Base-by-base conservation (phyloP, 768 basidiomycete genomes). In the Tylopilus sp. region DNA sequence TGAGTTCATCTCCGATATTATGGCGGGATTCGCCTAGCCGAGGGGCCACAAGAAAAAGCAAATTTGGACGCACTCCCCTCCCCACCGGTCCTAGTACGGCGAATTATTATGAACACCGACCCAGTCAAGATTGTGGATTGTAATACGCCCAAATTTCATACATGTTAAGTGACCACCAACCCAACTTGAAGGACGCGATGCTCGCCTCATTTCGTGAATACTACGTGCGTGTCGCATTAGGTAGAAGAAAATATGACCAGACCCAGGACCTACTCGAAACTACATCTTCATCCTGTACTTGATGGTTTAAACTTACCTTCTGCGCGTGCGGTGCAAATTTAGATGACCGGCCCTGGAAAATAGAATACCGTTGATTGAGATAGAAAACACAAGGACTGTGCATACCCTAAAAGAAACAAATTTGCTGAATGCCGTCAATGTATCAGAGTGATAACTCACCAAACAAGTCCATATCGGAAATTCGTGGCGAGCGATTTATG, bases 281-380 rank as follows among this genome's bases (percentile, higher is more conserved):
- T 12, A 93, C 89, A 66, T 92, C 90, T 65, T 92, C 90, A 59
- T 93, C 91, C 60, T 85, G 85, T 17, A 96, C 88, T 54, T 83
- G 80, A 74, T 95, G 94, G 24, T 72, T 73, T 58, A 95, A 72
- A 50, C 92, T 90, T 56, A 96, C 92, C 69, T 97, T 97, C 71
- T 97, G 94, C 3, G 93, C 92, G 63, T 97, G 90, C 5, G 93
- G 93, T 37, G 84, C 77, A 70, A 97, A 97, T 71, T 94, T 95
- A 64, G 91, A 93, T 25, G 92, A 95, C 69, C 91, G 92, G 3
- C 94, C 94, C 93, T 90, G 24, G 43, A 24, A 26, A 16, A 45
- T 6, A 17, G 19, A n/a, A 30, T n/a, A 28, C 16, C 41, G 36
- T 33, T 40, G 26, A 48, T 37, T 30, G 24, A 28, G 21, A 19